Evolutionary conservation across 2,329 filamentous ascomycete genomes (phyloP).

Genomic region (Scytalidium sp.): DNA sequence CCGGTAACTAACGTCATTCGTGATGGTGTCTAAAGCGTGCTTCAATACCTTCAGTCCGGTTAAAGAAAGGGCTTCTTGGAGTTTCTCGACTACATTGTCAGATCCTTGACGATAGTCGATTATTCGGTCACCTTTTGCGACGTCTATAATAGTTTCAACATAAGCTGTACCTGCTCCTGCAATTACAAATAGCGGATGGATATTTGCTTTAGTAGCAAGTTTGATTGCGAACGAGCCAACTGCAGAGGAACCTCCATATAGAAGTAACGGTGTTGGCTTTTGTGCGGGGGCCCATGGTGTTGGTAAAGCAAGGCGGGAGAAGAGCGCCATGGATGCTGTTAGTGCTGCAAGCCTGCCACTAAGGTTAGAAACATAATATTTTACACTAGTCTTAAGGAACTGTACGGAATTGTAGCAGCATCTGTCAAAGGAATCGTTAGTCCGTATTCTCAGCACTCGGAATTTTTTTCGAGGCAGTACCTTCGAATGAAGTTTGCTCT

Average conservation of each 20-base stretch:
- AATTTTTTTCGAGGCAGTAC: too few relatives aligned
- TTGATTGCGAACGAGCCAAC: slow-evolving; percentile 55
- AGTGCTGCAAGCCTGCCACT: slow-evolving; percentile 52
- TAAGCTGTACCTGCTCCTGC: slow-evolving; percentile 46
- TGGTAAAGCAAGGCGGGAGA: slow-evolving; percentile 42
- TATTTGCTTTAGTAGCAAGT: slow-evolving; percentile 33
- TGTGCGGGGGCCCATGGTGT: slow-evolving; percentile 42
- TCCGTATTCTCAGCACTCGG: too few relatives aligned
- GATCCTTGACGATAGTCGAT: slow-evolving; percentile 50
- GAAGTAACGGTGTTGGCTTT: slow-evolving; percentile 28
- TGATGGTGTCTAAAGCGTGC: slow-evolving; percentile 18
- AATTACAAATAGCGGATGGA: slow-evolving; percentile 58
- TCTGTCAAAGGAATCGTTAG: too few relatives aligned
- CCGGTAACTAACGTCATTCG: slow-evolving; percentile 24
- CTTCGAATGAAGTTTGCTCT: slow-evolving; percentile 47
- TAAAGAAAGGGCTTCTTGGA: not conserved
- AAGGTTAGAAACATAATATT: slow-evolving; percentile 21
- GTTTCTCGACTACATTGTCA: slow-evolving; percentile 24
- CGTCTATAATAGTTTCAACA: slow-evolving; percentile 43
- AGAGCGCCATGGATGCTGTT: slow-evolving; percentile 51
- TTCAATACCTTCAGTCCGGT: not conserved
- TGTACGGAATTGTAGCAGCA: not conserved
- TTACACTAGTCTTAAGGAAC: not conserved
- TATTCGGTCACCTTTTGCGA: slow-evolving; percentile 45
- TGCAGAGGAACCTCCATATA: slow-evolving; percentile 48